Evolutionary conservation across 768 basidiomycete species (phyloP).

Genomic region (Amanita inopinata): DNA sequence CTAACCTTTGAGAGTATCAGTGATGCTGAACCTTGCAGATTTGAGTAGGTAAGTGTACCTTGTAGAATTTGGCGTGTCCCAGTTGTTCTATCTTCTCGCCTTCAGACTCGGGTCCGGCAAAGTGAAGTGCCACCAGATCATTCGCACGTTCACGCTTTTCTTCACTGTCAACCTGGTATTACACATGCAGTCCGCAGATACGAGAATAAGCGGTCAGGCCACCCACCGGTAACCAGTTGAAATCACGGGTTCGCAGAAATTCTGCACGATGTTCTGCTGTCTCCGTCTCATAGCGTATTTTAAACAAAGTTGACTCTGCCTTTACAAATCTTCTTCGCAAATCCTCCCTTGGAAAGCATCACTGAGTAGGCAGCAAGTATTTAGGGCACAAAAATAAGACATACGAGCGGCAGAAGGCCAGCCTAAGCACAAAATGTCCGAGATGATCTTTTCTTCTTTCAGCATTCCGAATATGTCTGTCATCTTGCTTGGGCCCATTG

Average conservation of each 20-base stretch:
- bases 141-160: conserved; percentile 43
- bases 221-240: conserved; percentile 55
- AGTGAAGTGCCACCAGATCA: conserved; percentile 42
- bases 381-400: not conserved
- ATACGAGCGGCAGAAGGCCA: conserved; percentile 77
- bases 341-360: conserved; percentile 30
- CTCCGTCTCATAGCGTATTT: conserved; percentile 66
- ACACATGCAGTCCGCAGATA: not conserved
- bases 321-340: conserved; percentile 55
- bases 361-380: not conserved
- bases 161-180: conserved; percentile 35
- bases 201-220: not conserved
- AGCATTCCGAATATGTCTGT: conserved; percentile 28
- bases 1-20: conserved; percentile 49
- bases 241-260: conserved; percentile 59
- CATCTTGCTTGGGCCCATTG: conserved; percentile 36
- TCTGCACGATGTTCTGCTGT: conserved; percentile 41
- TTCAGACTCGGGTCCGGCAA: conserved; percentile 25
- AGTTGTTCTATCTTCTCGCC: conserved; percentile 22
- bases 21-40: not conserved
- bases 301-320: conserved; percentile 81
- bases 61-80: conserved; percentile 59
- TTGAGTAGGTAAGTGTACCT: conserved; percentile 28
- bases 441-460: conserved; percentile 81
- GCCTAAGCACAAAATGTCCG: conserved; percentile 85